Evolutionary conservation across 1,284 basidiomycete genomes (phyloP).

Genomic region (Papiliotrema flavescens): DNA sequence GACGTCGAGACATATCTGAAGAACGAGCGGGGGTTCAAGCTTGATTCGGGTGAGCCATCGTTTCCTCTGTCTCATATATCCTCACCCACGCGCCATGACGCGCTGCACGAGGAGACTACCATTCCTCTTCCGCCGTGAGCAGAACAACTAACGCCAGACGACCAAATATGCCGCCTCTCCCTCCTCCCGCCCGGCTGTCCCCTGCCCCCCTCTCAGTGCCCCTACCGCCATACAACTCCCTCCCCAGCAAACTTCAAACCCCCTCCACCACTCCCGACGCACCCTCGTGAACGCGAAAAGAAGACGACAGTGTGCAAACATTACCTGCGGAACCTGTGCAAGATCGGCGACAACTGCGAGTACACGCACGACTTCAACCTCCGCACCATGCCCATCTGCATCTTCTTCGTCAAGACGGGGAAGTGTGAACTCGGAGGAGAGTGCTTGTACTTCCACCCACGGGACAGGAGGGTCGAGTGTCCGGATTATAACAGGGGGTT

Average conservation of each 20-base stretch:
- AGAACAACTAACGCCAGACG: constrained; percentile 56
- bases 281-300: constrained; percentile 74
- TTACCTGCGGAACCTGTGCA: constrained; percentile 96
- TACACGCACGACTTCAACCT: constrained; percentile 99
- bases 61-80: too few relatives aligned
- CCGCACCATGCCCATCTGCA: constrained; percentile 97
- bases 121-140: too few relatives aligned
- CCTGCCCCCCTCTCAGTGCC: constrained; percentile 79
- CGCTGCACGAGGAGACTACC: too few relatives aligned
- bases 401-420: constrained; percentile 97
- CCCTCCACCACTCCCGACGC: constrained; percentile 70
- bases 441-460: constrained; percentile 94
- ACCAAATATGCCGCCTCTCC: constrained; percentile 82
- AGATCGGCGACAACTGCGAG: constrained; percentile 97
- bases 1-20: constrained; percentile 80
- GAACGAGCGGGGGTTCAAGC: constrained; percentile 75
- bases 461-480: constrained; percentile 83
- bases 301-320: constrained; percentile 97
- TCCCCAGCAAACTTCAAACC: constrained; percentile 83
- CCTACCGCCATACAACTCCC: constrained; percentile 81
- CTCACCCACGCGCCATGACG: too few relatives aligned
- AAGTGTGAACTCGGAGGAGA: constrained; percentile 98
- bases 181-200: constrained; percentile 79
- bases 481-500: constrained; percentile 95
- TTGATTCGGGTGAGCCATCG: constrained; percentile 73